Evolutionary conservation across 78 protist genomes (phyloP), one percentile per base, ranked within the genome.

Genomic region (Dictyostelium brefeldianum): DNA sequence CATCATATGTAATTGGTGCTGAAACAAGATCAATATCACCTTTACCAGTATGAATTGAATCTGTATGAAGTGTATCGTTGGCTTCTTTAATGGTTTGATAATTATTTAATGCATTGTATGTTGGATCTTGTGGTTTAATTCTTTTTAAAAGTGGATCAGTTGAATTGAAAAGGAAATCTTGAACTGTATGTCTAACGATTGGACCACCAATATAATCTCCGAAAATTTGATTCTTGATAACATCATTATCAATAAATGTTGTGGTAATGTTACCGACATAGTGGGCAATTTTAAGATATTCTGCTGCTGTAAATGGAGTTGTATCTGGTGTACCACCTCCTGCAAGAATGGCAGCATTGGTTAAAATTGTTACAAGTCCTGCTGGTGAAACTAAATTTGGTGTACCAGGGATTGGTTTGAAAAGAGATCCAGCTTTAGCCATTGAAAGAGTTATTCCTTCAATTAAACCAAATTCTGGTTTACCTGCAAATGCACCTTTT

Each of bases 1-100:
- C 82, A 20, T 84, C 77, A 15, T 36, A 84, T 51, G 92, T 84
- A 48, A 74, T 84, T 84, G 92, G 92, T 25, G 64, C 56, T 22
- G 47, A 25, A 3, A 54, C 81, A 7, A 20, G 14, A 17, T 54
- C 43, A 65, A 29, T 48, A 47, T 84, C 92, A 59, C 59, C 80
- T 47, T 57, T 65, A 51, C 92, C 92, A 46, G 92, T 84, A 27
- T 47, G 75, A 5, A 36, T 31, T 43, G 17, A 20, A 47, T 84
- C 92, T 0, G 64, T 17, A 4, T 41, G 48, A 7, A 84, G 10
- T 15, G 59, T 25, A 0, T 36, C 41, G 41, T 36, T n/a, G 17
- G 92, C 92, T 3, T 12, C 14, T 0, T 56, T n/a, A 17, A n/a
- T 1, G 18, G 62, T 65, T 41, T 22, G 36, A 5, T 20, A 43